Evolutionary conservation across 371 early-diverging fungal genomes (phyloP).

Genomic region (Ordospora pajunii): DNA sequence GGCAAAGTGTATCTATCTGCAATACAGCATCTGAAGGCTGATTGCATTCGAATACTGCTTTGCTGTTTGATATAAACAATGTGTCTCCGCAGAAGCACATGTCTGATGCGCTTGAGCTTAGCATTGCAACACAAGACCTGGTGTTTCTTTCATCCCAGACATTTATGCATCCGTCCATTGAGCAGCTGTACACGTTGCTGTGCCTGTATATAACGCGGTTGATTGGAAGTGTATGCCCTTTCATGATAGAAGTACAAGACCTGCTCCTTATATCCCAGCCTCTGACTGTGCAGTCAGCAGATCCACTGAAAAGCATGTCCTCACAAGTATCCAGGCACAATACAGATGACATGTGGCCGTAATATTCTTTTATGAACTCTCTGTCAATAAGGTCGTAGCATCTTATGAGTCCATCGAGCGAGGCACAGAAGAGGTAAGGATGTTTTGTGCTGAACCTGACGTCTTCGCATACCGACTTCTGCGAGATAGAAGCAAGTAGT

Average conservation of each 20-base stretch:
- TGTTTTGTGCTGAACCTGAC: background rate
- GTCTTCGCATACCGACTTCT: background rate
- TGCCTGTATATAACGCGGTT: background rate
- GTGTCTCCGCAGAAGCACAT: background rate
- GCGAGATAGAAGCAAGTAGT: background rate
- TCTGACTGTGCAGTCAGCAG: background rate
- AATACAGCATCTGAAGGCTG: background rate
- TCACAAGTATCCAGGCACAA: background rate
- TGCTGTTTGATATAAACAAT: background rate
- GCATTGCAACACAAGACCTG: background rate
- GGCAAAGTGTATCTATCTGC: background rate
- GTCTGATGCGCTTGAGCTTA: background rate
- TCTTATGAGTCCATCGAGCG: background rate
- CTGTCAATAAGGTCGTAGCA: background rate
- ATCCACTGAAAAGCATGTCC: background rate
- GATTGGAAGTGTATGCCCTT: background rate
- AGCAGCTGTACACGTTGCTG: background rate
- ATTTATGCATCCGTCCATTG: background rate
- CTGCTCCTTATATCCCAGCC: background rate
- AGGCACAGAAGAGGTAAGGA: background rate
- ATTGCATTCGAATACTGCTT: background rate
- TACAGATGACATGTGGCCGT: slow-evolving; percentile 7
- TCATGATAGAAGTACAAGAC: background rate
- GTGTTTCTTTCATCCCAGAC: background rate
- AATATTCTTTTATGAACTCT: slow-evolving; percentile 5